These are phyloP conservation scores for Juglanconis juglandina DNA, from an alignment of 2,329 filamentous ascomycete species.

Conservation along the genomic window DNA sequence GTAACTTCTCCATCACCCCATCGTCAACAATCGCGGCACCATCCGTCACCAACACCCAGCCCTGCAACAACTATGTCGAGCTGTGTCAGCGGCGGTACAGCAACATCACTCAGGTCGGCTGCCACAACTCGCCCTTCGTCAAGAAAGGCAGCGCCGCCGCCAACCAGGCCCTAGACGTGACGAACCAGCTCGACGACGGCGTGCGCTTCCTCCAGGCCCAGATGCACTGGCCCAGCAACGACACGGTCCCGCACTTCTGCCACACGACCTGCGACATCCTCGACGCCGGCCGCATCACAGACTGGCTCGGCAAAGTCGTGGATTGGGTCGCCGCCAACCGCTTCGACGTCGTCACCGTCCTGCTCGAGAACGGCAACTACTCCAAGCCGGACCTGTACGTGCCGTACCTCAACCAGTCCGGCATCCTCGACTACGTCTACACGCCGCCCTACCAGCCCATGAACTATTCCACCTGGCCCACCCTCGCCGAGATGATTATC, in stretches of 20 bases:
- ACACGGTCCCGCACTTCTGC: conserved; percentile 66
- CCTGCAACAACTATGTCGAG: conserved; percentile 76
- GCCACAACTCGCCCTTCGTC: conserved; percentile 80
- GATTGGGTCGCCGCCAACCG: conserved; percentile 73
- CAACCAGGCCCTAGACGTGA: conserved; percentile 69
- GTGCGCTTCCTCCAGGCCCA: conserved; percentile 62
- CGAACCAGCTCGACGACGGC: conserved; percentile 73
- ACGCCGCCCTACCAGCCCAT: conserved; percentile 66
- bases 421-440: conserved; percentile 71
- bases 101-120: conserved; percentile 75
- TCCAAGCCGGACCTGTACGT: conserved; percentile 62
- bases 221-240: conserved; percentile 55
- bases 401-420: conserved; percentile 65
- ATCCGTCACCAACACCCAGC: conserved; percentile 64
- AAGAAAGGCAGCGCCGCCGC: conserved; percentile 66
- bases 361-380: conserved; percentile 81
- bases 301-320: conserved; percentile 66
- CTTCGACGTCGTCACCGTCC: conserved; percentile 82
- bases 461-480: conserved; percentile 76
- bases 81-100: conserved; percentile 74
- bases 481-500: conserved; percentile 72
- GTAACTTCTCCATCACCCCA: conserved; percentile 36
- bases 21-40: conserved; percentile 40
- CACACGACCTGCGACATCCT: conserved; percentile 81
- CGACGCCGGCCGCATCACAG: conserved; percentile 72